These are phyloP conservation scores for Daldinia vernicosa DNA, from an alignment of 495 filamentous ascomycete genomes.

Conservation along the genomic window DNA sequence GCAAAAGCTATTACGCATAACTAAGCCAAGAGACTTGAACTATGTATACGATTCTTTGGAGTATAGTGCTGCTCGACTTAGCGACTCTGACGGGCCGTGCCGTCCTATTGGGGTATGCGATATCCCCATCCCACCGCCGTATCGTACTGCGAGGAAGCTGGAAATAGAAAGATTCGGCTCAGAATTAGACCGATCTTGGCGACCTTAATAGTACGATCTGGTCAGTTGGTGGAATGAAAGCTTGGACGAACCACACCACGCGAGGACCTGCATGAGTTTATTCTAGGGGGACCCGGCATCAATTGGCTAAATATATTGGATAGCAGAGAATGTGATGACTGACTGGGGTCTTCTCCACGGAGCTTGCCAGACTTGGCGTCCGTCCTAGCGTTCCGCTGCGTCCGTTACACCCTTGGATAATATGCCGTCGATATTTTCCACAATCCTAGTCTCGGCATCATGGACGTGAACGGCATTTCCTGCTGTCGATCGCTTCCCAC, in stretches of 20 bases:
- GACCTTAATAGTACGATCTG: slow-evolving; percentile 21
- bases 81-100: slow-evolving; percentile 17
- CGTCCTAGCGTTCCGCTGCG: too few species aligned
- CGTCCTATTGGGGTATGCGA: slow-evolving; percentile 8
- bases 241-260: slow-evolving; percentile 39
- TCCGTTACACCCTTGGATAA: slow-evolving; percentile 44
- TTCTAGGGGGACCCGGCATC: slow-evolving; percentile 15
- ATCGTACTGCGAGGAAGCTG: slow-evolving; percentile 8
- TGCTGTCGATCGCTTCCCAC: slow-evolving; percentile 26
- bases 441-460: slow-evolving; percentile 42
- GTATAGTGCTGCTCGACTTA: not conserved
- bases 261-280: slow-evolving; percentile 40
- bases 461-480: slow-evolving; percentile 42
- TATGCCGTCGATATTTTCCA: slow-evolving; percentile 44
- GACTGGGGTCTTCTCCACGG: slow-evolving; percentile 23
- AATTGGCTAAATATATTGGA: slow-evolving; percentile 47
- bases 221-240: slow-evolving; percentile 26
- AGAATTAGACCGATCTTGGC: slow-evolving; percentile 29
- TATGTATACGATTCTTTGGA: slow-evolving; percentile 6
- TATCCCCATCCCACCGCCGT: slow-evolving; percentile 30
- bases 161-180: slow-evolving; percentile 25
- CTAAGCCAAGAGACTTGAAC: slow-evolving; percentile 18
- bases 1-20: slow-evolving; percentile 12
- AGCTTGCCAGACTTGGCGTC: slow-evolving; percentile 36
- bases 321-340: slow-evolving; percentile 19